These are phyloP conservation scores for Emydomyces testavorans DNA, from an alignment of 2,329 filamentous ascomycete species.

Conservation along the genomic window DNA sequence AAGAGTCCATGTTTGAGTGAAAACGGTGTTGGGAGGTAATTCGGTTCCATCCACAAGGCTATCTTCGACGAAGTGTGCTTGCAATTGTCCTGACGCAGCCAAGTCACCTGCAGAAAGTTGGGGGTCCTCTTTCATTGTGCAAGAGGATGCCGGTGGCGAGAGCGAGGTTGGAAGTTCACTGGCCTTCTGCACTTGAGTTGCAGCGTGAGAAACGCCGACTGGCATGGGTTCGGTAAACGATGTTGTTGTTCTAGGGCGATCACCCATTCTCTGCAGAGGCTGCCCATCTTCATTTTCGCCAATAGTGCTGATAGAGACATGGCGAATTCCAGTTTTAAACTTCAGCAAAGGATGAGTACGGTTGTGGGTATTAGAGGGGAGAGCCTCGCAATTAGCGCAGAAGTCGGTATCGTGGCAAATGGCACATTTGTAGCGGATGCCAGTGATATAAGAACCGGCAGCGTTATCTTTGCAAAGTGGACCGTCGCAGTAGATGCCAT, in stretches of 20 bases:
- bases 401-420: conserved; percentile 93
- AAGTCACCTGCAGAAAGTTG: conserved; percentile 10
- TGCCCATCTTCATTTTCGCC: conserved; percentile 62
- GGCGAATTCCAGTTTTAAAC: conserved; percentile 84
- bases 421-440: conserved; percentile 90
- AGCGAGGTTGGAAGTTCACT: neutral
- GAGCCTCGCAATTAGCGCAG: conserved; percentile 85
- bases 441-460: conserved; percentile 52
- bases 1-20: conserved; percentile 85
- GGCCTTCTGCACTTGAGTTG: conserved; percentile 54
- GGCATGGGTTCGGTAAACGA: conserved; percentile 44
- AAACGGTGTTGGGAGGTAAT: conserved; percentile 58
- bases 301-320: conserved; percentile 74
- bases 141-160: neutral
- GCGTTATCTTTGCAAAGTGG: conserved; percentile 54
- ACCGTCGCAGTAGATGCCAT: conserved; percentile 88
- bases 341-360: conserved; percentile 94
- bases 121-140: conserved; percentile 14
- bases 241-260: conserved; percentile 41
- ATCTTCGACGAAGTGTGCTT: conserved; percentile 65
- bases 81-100: conserved; percentile 24
- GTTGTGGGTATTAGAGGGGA: conserved; percentile 75
- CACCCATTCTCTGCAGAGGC: conserved; percentile 59
- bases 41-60: conserved; percentile 66
- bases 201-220: conserved; percentile 40